These are phyloP conservation scores for Dendrobium huoshanense DNA, from an alignment of 106 monocot genomes.

Conservation along the genomic window DNA sequence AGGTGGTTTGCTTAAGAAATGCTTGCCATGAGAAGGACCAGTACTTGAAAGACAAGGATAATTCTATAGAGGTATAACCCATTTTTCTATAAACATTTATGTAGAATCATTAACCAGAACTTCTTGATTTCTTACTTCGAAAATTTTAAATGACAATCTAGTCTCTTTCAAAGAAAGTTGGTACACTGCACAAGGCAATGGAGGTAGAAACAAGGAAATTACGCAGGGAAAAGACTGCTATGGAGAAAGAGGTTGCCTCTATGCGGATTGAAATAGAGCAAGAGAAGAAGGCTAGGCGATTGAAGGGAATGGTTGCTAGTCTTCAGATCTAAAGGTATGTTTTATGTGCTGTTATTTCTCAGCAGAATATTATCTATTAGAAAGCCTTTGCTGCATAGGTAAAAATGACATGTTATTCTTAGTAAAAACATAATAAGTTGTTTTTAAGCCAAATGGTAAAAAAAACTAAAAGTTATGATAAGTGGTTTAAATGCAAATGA, in stretches of 20 bases:
- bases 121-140: background rate
- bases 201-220: conserved; percentile 72
- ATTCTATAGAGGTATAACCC: conserved; percentile 53
- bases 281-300: conserved; percentile 44
- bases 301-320: conserved; percentile 26
- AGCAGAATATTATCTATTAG: background rate
- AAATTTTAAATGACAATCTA: conserved; percentile 10
- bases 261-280: conserved; percentile 48
- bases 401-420: background rate
- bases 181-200: conserved; percentile 69
- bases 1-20: conserved; percentile 69
- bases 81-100: background rate
- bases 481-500: background rate
- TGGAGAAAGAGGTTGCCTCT: conserved; percentile 57
- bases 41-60: conserved; percentile 70
- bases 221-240: conserved; percentile 54
- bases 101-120: background rate
- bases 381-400: background rate
- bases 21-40: conserved; percentile 67
- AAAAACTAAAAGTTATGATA: background rate
- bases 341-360: background rate
- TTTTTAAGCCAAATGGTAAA: background rate
- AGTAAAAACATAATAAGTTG: background rate
- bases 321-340: conserved; percentile 27
- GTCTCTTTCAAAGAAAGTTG: conserved; percentile 67